Evolutionary conservation across 2,329 filamentous ascomycete species (phyloP).

Genomic region (Ilyonectria sp.): DNA sequence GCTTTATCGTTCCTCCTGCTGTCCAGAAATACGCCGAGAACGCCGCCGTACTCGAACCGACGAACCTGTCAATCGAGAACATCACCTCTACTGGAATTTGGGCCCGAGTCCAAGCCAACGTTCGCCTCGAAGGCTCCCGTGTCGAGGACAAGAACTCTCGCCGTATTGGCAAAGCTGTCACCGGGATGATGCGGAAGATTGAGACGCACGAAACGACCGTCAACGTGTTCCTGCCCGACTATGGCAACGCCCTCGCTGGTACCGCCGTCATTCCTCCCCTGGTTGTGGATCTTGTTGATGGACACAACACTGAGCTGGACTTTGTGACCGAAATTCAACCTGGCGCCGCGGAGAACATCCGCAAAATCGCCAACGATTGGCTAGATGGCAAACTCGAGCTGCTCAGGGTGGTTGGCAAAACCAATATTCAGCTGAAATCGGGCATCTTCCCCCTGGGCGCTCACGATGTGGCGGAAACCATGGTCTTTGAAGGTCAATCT

Average conservation of each 20-base stretch:
- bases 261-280: conserved; percentile 83
- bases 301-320: conserved; percentile 82
- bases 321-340: conserved; percentile 83
- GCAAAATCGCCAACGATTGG: conserved; percentile 89
- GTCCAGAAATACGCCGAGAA: conserved; percentile 90
- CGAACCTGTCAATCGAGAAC: conserved; percentile 86
- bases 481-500: conserved; percentile 87
- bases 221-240: conserved; percentile 86
- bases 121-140: conserved; percentile 83
- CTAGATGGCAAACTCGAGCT: conserved; percentile 82
- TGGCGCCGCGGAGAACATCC: conserved; percentile 83
- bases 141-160: conserved; percentile 81
- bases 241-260: conserved; percentile 83
- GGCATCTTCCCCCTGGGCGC: conserved; percentile 85
- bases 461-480: conserved; percentile 80
- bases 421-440: conserved; percentile 81
- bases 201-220: conserved; percentile 82
- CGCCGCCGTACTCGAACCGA: conserved; percentile 86
- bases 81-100: conserved; percentile 85
- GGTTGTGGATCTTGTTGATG: conserved; percentile 82
- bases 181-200: conserved; percentile 84
- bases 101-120: conserved; percentile 85
- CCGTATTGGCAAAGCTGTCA: conserved; percentile 82
- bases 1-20: conserved; percentile 84
- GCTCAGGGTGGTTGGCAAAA: conserved; percentile 81